A percentile compares a stretch with the other conserved stretches of the same genome.
phyloP scores from a whole-genome alignment of 1,139 yeast genomes.

The Wickerhamiella infanticola region DNA sequence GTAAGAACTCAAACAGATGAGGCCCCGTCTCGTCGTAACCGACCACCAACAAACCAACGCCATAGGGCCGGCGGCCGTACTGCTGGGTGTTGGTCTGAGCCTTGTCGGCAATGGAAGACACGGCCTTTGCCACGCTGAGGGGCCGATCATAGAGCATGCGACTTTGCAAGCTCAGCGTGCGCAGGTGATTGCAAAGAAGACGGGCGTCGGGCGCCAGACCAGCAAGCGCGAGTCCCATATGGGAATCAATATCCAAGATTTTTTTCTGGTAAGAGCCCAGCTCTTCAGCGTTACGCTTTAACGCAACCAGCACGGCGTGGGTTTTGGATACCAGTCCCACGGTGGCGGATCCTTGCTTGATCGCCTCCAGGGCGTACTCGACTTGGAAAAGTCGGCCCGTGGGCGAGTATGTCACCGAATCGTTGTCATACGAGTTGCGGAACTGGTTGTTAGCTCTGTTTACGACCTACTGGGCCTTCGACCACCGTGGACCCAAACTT shows the following conservation, averaged over 20 bases:
- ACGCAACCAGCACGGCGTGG: conserved; percentile 82
- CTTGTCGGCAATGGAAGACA: conserved; percentile 77
- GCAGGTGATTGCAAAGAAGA: conserved; percentile 68
- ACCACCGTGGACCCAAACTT: not conserved
- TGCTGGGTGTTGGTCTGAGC: conserved; percentile 95
- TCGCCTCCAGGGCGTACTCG: conserved; percentile 93
- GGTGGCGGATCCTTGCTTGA: conserved; percentile 95
- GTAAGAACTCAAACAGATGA: conserved; percentile 87
- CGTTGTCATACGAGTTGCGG: conserved; percentile 96
- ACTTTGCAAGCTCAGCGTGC: conserved; percentile 85
- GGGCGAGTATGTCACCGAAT: conserved; percentile 92
- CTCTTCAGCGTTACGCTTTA: conserved; percentile 93
- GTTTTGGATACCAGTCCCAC: conserved; percentile 79
- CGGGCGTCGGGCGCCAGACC: conserved; percentile 98
- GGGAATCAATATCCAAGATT: conserved; percentile 79
- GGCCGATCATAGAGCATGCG: conserved; percentile 79
- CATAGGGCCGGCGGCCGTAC: conserved; percentile 93
- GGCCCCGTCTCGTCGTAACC: conserved; percentile 93
- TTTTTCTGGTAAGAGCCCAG: conserved; percentile 93
- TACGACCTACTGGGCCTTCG: conserved; percentile 3
- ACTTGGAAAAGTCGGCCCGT: conserved; percentile 92
- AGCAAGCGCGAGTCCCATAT: conserved; percentile 88
- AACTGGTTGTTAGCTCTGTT: conserved; percentile 33
- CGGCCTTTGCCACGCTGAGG: conserved; percentile 74
- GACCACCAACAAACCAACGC: conserved; percentile 84